A percentile compares a stretch with the other conserved stretches of the same genome.
These are phyloP conservation scores for Phyllosticta ampelicida DNA, from an alignment of 2,329 filamentous ascomycete species.

Conservation along the genomic window DNA sequence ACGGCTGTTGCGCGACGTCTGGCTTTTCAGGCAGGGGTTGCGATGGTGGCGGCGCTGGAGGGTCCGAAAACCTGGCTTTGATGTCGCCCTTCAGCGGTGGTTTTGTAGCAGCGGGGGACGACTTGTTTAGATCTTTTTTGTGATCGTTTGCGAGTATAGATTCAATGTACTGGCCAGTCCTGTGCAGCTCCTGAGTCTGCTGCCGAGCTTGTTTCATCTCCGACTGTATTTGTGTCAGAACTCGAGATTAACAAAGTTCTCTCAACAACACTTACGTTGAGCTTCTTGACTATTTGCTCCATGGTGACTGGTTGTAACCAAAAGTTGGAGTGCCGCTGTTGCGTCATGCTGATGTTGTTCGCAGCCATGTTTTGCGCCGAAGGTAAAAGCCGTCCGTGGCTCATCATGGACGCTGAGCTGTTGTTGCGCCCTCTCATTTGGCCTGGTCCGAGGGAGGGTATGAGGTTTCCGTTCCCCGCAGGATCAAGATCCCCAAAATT, in stretches of 20 bases:
- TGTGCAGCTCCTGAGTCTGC: conserved; percentile 73
- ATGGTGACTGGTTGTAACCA: conserved; percentile 85
- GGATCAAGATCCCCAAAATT: conserved; percentile 89
- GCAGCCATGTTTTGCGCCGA: conserved; percentile 45
- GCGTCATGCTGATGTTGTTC: conserved; percentile 49
- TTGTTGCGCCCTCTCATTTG: conserved; percentile 57
- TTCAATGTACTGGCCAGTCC: conserved; percentile 72
- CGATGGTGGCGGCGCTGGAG: conserved; percentile 84
- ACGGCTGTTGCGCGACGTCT: conserved; percentile 49
- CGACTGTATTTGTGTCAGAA: conserved; percentile 41
- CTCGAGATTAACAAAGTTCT: not conserved
- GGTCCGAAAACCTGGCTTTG: conserved; percentile 81
- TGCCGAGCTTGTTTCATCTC: conserved; percentile 86
- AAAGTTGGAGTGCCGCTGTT: conserved; percentile 67
- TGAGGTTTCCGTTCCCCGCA: conserved; percentile 55
- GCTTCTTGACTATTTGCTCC: conserved; percentile 83
- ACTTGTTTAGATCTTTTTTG: conserved; percentile 40
- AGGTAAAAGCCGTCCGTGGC: conserved; percentile 51
- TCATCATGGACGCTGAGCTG: conserved; percentile 44
- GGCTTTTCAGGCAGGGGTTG: conserved; percentile 91
- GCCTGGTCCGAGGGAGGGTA: conserved; percentile 33
- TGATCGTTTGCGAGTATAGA: conserved; percentile 63
- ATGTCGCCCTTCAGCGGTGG: conserved; percentile 53
- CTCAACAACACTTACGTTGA: conserved; percentile 53
- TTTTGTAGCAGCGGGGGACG: conserved; percentile 31